phyloP scores from a whole-genome alignment of 2,329 filamentous ascomycete genomes.

The Colletotrichum paranaense region DNA sequence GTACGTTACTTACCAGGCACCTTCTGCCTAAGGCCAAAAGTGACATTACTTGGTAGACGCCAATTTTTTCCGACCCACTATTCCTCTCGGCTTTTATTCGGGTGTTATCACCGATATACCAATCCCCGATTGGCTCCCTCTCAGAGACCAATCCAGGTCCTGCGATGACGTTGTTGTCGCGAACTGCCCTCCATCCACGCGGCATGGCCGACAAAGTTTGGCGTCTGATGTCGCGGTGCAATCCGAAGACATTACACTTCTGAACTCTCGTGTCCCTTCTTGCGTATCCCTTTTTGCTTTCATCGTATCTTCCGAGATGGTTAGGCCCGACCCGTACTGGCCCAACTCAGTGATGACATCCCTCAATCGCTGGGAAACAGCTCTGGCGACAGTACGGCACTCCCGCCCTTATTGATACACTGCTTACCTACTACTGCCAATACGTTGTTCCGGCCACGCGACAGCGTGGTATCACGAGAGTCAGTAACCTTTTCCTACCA shows the following conservation, averaged over 20 bases:
- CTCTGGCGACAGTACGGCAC: too few relatives aligned
- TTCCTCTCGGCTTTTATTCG: constrained; percentile 13
- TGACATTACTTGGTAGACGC: neutral
- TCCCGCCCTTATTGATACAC: too few relatives aligned
- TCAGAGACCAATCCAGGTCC: neutral
- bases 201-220: neutral
- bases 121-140: constrained; percentile 11
- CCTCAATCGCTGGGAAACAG: neutral
- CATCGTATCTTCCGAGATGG: neutral
- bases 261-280: neutral
- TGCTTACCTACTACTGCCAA: neutral
- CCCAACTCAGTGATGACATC: neutral
- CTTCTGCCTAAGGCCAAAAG: neutral
- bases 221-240: neutral
- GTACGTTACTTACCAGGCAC: too few relatives aligned
- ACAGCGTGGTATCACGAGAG: neutral
- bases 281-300: too few relatives aligned
- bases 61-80: neutral
- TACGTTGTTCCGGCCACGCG: too few relatives aligned
- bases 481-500: neutral
- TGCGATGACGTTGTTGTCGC: neutral
- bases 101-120: neutral
- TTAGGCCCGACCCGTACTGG: neutral
- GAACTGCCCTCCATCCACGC: neutral
- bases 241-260: neutral